Percentiles rank a stretch among this genome's conserved stretches.
Conservation (phyloP, 345 rosid species). For the Tarenaya hassleriana region DNA sequence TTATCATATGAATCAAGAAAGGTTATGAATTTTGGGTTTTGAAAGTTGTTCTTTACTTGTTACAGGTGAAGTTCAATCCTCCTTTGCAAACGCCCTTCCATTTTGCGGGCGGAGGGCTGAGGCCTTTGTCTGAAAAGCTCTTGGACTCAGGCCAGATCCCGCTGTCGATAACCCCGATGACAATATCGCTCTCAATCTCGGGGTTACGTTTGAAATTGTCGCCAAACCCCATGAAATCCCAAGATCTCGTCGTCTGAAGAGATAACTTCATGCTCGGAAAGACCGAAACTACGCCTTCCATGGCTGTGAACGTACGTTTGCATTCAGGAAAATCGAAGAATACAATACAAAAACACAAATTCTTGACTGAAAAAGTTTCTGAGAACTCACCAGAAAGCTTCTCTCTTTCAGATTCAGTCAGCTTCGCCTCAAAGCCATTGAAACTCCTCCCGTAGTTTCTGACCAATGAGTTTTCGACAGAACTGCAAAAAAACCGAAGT, state of each 20-base stretch:
- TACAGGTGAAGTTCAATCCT: conserved; percentile 46
- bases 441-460: conserved; percentile 55
- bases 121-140: conserved; percentile 41
- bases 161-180: conserved; percentile 36
- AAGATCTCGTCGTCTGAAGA: conserved; percentile 45
- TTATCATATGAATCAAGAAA: neutral
- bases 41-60: conserved; percentile 39
- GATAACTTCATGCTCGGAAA: conserved; percentile 30
- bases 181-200: conserved; percentile 28
- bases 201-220: conserved; percentile 16
- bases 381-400: conserved; percentile 39
- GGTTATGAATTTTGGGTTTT: too few relatives aligned
- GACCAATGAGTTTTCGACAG: conserved; percentile 25
- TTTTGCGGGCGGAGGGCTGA: conserved; percentile 42
- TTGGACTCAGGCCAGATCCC: conserved; percentile 54
- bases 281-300: conserved; percentile 41
- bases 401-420: conserved; percentile 38
- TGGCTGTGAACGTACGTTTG: conserved; percentile 3
- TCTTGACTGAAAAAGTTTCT: too few relatives aligned
- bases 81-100: conserved; percentile 50
- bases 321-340: too few relatives aligned
- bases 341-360: too few relatives aligned
- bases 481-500: conserved; percentile 21
- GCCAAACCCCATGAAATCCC: conserved; percentile 48
- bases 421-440: conserved; percentile 53